These are phyloP conservation scores for Hamamelis virginiana DNA, from an alignment of 164 flowering plant genomes.

Conservation along the genomic window DNA sequence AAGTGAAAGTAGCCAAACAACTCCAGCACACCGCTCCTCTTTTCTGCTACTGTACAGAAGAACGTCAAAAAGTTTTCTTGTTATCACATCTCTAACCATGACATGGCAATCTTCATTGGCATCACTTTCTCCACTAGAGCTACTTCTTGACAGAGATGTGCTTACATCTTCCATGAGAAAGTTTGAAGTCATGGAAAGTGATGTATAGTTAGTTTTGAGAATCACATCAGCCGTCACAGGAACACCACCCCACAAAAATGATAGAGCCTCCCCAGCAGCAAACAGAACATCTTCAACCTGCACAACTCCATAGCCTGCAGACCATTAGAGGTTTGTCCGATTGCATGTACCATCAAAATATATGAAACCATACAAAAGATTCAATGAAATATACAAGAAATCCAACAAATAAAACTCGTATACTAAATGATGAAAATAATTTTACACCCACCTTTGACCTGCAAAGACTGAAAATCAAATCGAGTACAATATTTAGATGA, in stretches of 20 bases:
- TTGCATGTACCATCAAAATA: conserved; percentile 1
- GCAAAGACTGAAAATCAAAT: conserved; percentile 74
- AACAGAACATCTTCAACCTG: conserved; percentile 96
- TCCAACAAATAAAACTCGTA: background rate
- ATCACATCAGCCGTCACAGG: conserved; percentile 89
- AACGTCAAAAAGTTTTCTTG: conserved; percentile 76
- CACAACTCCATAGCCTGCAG: conserved; percentile 14
- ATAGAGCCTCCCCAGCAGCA: conserved; percentile 97
- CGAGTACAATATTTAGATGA: conserved; percentile 62
- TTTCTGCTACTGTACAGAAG: conserved; percentile 85
- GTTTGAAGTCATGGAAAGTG: conserved; percentile 82
- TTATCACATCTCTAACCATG: conserved; percentile 59
- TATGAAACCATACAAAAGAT: background rate
- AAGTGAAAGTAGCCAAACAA: conserved; percentile 88
- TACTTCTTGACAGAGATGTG: conserved; percentile 32
- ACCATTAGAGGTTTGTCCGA: background rate
- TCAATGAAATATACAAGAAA: background rate
- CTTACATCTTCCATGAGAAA: conserved; percentile 65
- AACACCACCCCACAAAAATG: conserved; percentile 96
- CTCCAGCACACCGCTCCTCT: conserved; percentile 97
- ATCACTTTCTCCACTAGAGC: conserved; percentile 30
- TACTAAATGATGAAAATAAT: background rate
- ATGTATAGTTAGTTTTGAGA: conserved; percentile 80
- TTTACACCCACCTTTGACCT: conserved; percentile 74
- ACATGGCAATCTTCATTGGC: conserved; percentile 42